Evolutionary conservation across 495 filamentous ascomycete genomes (phyloP), one percentile per base, ranked within the genome.

Genomic region (Neurospora cerealis): DNA sequence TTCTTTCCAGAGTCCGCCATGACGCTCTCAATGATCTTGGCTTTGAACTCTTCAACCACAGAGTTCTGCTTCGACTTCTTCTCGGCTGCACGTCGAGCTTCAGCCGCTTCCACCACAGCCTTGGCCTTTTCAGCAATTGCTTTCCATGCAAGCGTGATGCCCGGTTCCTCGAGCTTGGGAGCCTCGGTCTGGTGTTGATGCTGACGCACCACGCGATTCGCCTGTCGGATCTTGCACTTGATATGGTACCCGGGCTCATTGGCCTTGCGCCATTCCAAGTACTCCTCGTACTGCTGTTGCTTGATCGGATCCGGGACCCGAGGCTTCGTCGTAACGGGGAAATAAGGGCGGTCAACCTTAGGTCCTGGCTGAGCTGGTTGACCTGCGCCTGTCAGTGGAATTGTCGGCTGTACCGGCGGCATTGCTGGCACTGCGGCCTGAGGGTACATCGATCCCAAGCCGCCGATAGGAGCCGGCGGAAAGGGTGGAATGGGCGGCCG

Each of bases 251-350:
- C 74, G 5, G 80, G 80, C 70, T 86, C 81, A 5, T 79, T 82
- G 10, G 78, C 79, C 41, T 84, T 83, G 66, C 78, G 80, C 72
- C 77, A 77, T 75, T 86, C 84, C 21, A 86, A 77, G 54, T 83
- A 86, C 19, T 77, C 74, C 75, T 86, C 84, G 73, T 84, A 86
- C 41, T 77, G 70, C 69, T 81, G 80, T 70, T 86, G 84, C 54
- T 82, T 79, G 69, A 80, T 74, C 32, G 80, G 79, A 70, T 81
- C 78, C 41, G 78, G 78, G 38, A 79, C 78, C 13, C 80, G 78
- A 2, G 80, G 80, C 69, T 81, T 81, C 21, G 74, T 73, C 6
- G 79, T 81, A 6, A 81, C 79, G 0, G 80, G 80, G 69, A 81
- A 81, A 37, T 74, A 69, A 7, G 80, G 80, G 1, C 80, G 75